Conservation (phyloP, 148 eudicot species). For the Nepenthes mirabilis region DNA sequence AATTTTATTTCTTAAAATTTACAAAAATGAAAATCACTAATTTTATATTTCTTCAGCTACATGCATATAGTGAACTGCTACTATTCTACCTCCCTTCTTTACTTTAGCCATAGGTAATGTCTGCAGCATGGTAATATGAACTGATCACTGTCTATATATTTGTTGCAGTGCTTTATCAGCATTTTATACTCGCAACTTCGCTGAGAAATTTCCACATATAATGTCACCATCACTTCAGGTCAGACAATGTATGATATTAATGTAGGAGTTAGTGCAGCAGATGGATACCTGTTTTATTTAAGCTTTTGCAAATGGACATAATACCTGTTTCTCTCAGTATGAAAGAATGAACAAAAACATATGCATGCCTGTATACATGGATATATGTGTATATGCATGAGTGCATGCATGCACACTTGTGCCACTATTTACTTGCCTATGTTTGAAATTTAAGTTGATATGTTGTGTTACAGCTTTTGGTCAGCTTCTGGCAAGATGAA, state of each 20-base stretch:
- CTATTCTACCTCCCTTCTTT: background rate
- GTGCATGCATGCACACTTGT: no score
- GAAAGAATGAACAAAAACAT: no score
- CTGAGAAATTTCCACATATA: constrained; percentile 52
- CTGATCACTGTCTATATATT: constrained; percentile 7
- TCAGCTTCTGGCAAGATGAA: constrained; percentile 96
- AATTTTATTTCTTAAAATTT: no score
- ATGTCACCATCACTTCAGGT: constrained; percentile 96
- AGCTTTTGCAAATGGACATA: no score
- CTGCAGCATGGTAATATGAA: background rate
- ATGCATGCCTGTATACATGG: no score
- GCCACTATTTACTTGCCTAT: background rate
- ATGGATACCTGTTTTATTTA: background rate
- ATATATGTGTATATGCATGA: no score
- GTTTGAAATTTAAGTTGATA: background rate
- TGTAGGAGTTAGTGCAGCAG: background rate
- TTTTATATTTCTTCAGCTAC: background rate
- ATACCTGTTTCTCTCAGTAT: no score
- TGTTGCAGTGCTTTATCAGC: constrained; percentile 86
- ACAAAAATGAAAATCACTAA: no score
- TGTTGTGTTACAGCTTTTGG: constrained; percentile 53
- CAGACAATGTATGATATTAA: constrained; percentile 1
- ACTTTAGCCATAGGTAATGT: background rate
- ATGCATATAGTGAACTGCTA: background rate
- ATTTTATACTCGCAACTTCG: constrained; percentile 79